Percentiles rank a stretch among this genome's conserved stretches.
These are phyloP conservation scores for Marasmius fiardii DNA, from an alignment of 1,284 basidiomycete genomes.

Conservation along the genomic window DNA sequence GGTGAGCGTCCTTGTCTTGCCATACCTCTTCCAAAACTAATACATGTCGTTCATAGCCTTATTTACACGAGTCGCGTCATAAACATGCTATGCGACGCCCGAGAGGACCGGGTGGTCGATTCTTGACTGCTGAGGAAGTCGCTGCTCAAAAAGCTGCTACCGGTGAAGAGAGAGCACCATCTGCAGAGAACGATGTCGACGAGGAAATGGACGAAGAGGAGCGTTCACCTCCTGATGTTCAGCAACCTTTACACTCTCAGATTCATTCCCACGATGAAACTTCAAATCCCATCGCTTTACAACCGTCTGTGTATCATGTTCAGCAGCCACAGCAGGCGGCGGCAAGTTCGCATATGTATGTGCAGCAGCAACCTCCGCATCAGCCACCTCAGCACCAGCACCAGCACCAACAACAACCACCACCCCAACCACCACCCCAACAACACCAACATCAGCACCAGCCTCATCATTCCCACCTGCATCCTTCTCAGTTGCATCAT, in stretches of 20 bases:
- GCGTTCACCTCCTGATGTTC: constrained; percentile 7
- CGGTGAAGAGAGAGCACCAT: constrained; percentile 27
- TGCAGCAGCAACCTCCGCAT: constrained; percentile 16
- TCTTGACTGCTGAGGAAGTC: constrained; percentile 94
- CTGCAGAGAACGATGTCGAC: constrained; percentile 30
- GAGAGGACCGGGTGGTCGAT: constrained; percentile 93
- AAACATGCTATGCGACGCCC: constrained; percentile 97
- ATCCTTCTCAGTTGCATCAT: constrained; percentile 1
- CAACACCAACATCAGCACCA: constrained; percentile 18
- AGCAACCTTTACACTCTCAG: constrained; percentile 20
- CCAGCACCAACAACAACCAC: constrained; percentile 23
- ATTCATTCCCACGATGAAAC: constrained; percentile 12
- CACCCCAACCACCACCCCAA: constrained; percentile 16
- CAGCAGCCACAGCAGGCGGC: constrained; percentile 16
- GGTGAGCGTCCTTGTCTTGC: constrained; percentile 40
- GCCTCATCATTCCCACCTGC: constrained; percentile 19
- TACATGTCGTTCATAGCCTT: constrained; percentile 61
- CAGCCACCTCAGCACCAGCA: constrained; percentile 12
- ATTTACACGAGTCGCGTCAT: constrained; percentile 95
- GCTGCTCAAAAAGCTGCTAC: constrained; percentile 64
- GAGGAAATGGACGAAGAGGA: constrained; percentile 28
- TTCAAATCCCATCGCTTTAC: neutral
- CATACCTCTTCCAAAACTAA: neutral
- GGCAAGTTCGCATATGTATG: constrained; percentile 20
- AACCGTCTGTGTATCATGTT: constrained; percentile 15